Base-by-base conservation (phyloP, 1,284 basidiomycete species). In the Cryptococcus sp. region DNA sequence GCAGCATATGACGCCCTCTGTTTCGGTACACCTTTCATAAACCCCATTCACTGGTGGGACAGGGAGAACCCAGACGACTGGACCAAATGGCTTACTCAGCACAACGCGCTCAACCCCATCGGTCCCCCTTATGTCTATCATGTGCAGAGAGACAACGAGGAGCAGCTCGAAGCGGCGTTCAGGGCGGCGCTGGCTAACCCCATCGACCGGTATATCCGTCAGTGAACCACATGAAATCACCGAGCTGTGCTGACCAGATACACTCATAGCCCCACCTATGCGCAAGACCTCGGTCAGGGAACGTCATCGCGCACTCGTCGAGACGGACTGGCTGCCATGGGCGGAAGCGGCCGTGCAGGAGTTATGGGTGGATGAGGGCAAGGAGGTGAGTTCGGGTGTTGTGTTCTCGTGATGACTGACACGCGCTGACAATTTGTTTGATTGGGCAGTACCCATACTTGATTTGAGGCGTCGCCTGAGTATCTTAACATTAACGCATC, bases 1-100 rank as follows among this genome's bases (percentile, higher is more conserved):
- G 40, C 48, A 56, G 78, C 80, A 0, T 81, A 78, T 62, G 79
- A 80, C 50, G 80, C 76, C 1, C 65, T 82, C 10, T 81, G 80
- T 57, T 56, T 80, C 25, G 80, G 80, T 6, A 74, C 81, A 15
- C 80, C 80, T 10, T 81, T 81, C 64, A 76, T 81, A 63, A 81
- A 81, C 61, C 74, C 75, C 48, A 55, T 59, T 22, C 47, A 48
- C 27, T 47, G 42, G 22, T 77, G 74, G 72, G 70, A 78, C 51
- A 31, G 54, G 2, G 50, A 71, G 3, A 51, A 80, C 42, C 78
- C 76, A 0, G 54, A 68, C 10, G 61, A 80, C 60, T 68, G 73
- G 46, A 31, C 55, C 1, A 55, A 61, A 38, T 81, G 80, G 80
- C 19, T 56, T 11, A 62, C 75, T 16, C 78, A 80, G 66, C 78